Evolutionary conservation across 2,329 filamentous ascomycete species (phyloP).

Genomic region (Exutisphaerella laricina): DNA sequence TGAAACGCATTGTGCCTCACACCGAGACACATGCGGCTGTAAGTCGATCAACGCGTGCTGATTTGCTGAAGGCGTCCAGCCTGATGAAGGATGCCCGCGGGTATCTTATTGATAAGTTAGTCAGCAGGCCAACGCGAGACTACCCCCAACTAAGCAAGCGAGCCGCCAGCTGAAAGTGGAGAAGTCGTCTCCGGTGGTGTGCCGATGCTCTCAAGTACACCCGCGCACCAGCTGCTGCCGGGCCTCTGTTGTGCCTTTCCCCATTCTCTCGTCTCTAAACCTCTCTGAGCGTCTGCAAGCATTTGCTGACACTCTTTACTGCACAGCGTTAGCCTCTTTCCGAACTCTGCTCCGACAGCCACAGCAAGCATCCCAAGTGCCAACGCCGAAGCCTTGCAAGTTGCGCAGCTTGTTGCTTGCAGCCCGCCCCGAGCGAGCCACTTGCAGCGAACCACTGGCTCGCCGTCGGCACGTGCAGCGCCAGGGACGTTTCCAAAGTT

Average conservation of each 20-base stretch:
- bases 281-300: slow-evolving; percentile 1
- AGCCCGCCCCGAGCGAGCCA: background rate
- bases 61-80: background rate
- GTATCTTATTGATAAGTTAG: too few relatives aligned
- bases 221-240: background rate
- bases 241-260: slow-evolving; percentile 1
- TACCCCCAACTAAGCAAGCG: background rate
- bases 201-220: background rate
- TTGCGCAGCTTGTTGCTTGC: background rate
- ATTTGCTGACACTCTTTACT: slow-evolving; percentile 7
- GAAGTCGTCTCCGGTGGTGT: background rate
- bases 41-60: background rate
- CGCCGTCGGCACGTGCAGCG: background rate
- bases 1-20: background rate
- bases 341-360: slow-evolving; percentile 1
- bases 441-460: background rate
- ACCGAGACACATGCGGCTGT: background rate
- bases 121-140: too few relatives aligned
- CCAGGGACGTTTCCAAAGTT: background rate
- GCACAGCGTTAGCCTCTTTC: slow-evolving; percentile 7
- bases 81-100: background rate
- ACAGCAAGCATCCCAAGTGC: background rate
- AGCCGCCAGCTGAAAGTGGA: background rate
- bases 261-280: slow-evolving; percentile 1
- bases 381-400: slow-evolving; percentile 1